Evolutionary conservation across 495 filamentous ascomycete species (phyloP).

Genomic region (Tuber calosporum): DNA sequence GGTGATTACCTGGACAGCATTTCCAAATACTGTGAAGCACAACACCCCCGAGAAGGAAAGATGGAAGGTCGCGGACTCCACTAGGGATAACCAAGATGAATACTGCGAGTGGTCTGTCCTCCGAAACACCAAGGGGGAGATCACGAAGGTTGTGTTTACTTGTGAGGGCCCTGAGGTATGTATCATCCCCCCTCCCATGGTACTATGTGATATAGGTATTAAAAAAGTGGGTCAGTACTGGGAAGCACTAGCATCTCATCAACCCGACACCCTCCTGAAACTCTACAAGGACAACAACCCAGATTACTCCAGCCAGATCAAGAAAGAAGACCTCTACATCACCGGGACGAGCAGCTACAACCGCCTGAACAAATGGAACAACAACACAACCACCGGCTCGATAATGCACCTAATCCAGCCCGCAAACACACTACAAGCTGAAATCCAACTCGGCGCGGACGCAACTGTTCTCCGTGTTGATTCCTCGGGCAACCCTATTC

Average conservation of each 20-base stretch:
- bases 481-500: conserved; percentile 4
- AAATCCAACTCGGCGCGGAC: conserved; percentile 14
- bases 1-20: conserved; percentile 12
- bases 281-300: conserved; percentile 20
- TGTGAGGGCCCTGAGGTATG: conserved; percentile 20
- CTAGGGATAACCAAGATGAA: conserved; percentile 11
- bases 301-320: conserved; percentile 14
- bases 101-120: conserved; percentile 22
- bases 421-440: conserved; percentile 14
- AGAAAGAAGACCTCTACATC: conserved; percentile 11
- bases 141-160: conserved; percentile 15
- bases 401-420: conserved; percentile 17
- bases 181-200: not conserved
- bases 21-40: conserved; percentile 8
- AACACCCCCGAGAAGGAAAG: conserved; percentile 7
- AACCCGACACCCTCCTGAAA: conserved; percentile 11
- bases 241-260: conserved; percentile 5
- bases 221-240: conserved; percentile 12
- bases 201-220: not conserved
- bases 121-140: conserved; percentile 10
- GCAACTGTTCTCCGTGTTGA: conserved; percentile 19
- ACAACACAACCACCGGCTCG: conserved; percentile 8
- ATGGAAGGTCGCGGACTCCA: conserved; percentile 12
- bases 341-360: not conserved
- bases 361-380: conserved; percentile 9